Evolutionary conservation across 148 eudicot species (phyloP).

Genomic region (Limonium bicolor): DNA sequence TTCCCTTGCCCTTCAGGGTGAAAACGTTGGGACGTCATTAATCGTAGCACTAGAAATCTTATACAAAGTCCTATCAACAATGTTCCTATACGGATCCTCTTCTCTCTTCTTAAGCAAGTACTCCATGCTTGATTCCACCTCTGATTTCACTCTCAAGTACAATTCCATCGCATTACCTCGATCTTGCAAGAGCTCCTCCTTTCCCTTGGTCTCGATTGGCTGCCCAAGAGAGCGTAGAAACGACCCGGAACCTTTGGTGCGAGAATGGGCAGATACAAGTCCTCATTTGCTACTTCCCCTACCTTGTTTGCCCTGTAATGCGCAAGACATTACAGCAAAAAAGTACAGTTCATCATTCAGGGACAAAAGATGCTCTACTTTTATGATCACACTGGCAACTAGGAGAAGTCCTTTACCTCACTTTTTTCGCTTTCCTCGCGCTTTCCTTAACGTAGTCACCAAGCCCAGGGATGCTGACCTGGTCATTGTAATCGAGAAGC

Average conservation of each 20-base stretch:
- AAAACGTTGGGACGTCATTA: slow-evolving; percentile 44
- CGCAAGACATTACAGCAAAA: background rate
- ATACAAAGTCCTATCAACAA: slow-evolving; percentile 39
- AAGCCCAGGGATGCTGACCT: slow-evolving; percentile 47
- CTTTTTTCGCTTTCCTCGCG: slow-evolving; percentile 12
- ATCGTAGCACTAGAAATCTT: slow-evolving; percentile 17
- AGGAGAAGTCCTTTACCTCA: no score
- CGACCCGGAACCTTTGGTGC: slow-evolving; percentile 77
- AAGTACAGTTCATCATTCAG: background rate
- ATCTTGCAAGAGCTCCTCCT: slow-evolving; percentile 31
- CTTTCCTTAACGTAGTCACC: slow-evolving; percentile 23
- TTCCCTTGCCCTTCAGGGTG: no score
- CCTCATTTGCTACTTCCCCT: slow-evolving; percentile 68
- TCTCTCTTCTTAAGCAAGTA: slow-evolving; percentile 55
- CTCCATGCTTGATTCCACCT: slow-evolving; percentile 35
- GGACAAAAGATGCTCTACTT: background rate
- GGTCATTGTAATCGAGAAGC: slow-evolving; percentile 68
- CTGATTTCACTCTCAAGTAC: slow-evolving; percentile 40
- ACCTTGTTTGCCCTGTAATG: slow-evolving; percentile 28
- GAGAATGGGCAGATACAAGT: slow-evolving; percentile 43
- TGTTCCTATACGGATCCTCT: slow-evolving; percentile 67
- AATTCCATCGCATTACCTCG: slow-evolving; percentile 38
- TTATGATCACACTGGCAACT: no score
- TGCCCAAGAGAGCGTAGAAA: slow-evolving; percentile 58
- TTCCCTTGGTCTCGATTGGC: slow-evolving; percentile 63